Conservation (phyloP, 306 rosid genomes). For the Castanea crenata region DNA sequence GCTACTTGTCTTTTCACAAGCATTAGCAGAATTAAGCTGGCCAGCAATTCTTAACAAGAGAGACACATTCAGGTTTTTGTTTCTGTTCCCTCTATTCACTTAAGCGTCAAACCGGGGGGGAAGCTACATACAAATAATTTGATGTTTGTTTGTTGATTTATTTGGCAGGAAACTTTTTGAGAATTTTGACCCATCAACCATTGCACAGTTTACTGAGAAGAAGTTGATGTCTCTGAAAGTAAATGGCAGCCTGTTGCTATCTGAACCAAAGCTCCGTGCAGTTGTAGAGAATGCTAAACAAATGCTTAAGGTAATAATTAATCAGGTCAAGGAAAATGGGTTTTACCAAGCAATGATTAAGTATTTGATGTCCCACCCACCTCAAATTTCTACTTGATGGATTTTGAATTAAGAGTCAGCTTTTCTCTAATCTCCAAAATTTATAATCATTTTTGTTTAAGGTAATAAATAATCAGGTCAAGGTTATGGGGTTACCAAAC, state of each 20-base stretch:
- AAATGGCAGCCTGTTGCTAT: constrained; percentile 60
- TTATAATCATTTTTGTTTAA: not conserved
- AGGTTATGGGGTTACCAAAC: not conserved
- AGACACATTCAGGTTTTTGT: constrained; percentile 64
- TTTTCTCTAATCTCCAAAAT: not conserved
- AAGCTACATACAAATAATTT: not conserved
- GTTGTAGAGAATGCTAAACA: constrained; percentile 80
- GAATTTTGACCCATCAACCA: constrained; percentile 64
- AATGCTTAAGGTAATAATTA: constrained; percentile 58
- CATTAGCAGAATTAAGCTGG: constrained; percentile 90
- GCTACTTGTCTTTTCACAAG: constrained; percentile 74
- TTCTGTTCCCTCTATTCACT: not conserved
- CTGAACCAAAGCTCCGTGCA: constrained; percentile 91
- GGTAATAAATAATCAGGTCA: no score
- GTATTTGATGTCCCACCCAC: not conserved
- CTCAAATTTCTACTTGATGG: not conserved
- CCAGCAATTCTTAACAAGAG: constrained; percentile 66
- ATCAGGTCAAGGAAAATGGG: not conserved
- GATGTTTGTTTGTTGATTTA: constrained; percentile 13
- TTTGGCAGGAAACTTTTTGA: constrained; percentile 64
- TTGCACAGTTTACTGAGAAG: constrained; percentile 69
- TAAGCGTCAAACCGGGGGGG: not conserved
- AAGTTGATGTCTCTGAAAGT: constrained; percentile 54
- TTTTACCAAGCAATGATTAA: not conserved
- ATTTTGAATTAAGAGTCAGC: not conserved